Evolutionary conservation across 768 basidiomycete genomes (phyloP).

Genomic region (Mrakia frigida): DNA sequence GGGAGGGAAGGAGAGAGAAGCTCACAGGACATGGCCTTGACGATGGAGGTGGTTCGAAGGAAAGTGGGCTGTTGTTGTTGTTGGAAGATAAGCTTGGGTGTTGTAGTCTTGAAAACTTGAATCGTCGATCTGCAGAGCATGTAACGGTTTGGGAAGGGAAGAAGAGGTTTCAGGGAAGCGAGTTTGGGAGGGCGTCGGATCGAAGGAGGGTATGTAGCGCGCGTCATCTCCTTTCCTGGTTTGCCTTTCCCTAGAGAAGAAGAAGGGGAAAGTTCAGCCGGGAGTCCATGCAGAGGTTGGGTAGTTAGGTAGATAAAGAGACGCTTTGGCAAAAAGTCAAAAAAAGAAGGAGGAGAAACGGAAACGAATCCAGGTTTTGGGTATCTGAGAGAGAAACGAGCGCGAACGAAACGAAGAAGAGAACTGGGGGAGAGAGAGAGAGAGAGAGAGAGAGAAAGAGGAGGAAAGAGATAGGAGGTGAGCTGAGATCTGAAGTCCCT

Average conservation of each 20-base stretch:
- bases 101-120: not conserved
- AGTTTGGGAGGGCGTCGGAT: not conserved
- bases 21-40: conserved; percentile 17
- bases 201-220: no score
- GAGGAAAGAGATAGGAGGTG: not conserved
- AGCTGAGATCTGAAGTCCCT: not conserved
- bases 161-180: no score
- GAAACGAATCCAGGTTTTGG: not conserved
- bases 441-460: not conserved
- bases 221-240: not conserved
- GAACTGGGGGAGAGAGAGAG: not conserved
- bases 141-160: not conserved
- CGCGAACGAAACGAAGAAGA: not conserved
- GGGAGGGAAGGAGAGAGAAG: not conserved
- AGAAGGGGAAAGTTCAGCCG: not conserved
- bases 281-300: not conserved
- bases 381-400: not conserved
- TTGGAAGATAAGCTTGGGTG: not conserved
- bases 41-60: not conserved
- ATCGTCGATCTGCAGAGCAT: conserved; percentile 11
- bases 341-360: not conserved
- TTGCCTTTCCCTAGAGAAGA: not conserved
- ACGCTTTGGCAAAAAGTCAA: no score
- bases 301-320: not conserved
- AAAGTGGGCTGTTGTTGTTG: no score